Conservation (phyloP, 2,329 filamentous ascomycete genomes). For the Keithomyces neogunnii region DNA sequence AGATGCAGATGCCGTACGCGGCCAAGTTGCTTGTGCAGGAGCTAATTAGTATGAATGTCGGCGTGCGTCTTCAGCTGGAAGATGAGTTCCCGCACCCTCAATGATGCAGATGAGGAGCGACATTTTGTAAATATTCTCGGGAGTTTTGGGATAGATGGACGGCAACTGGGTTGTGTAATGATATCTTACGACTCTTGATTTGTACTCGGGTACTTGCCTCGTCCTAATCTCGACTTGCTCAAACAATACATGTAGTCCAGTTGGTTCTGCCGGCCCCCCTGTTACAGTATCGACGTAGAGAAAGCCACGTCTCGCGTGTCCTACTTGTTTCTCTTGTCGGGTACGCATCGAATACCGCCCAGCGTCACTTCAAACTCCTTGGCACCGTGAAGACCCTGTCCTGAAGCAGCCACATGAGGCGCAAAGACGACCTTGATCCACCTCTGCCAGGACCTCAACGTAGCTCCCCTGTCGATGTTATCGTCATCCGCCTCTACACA, state of each 20-base stretch:
- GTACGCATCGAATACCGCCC: conserved; percentile 45
- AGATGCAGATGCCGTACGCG: conserved; percentile 96
- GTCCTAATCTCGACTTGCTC: neutral
- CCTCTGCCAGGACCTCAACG: conserved; percentile 56
- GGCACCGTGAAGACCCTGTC: conserved; percentile 39
- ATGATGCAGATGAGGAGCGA: conserved; percentile 11
- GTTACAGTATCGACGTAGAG: no score
- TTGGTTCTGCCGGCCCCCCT: no score
- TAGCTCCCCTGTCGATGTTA: conserved; percentile 32
- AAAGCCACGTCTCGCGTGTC: neutral
- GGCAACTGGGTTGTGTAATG: neutral
- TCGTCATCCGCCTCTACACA: conserved; percentile 28
- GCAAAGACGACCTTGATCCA: conserved; percentile 89
- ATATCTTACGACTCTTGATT: neutral
- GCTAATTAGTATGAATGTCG: conserved; percentile 97
- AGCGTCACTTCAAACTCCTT: conserved; percentile 69
- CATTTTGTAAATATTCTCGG: neutral
- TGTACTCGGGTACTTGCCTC: neutral
- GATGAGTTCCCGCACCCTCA: conserved; percentile 78
- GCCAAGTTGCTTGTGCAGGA: conserved; percentile 95
- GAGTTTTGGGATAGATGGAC: neutral
- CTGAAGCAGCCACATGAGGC: conserved; percentile 55
- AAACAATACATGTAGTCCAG: neutral
- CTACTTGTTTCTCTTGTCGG: neutral
- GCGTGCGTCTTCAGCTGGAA: conserved; percentile 78